A percentile compares a stretch with the other conserved stretches of the same genome.
These are phyloP conservation scores for Tetrahymena malaccensis DNA, from an alignment of 73 alveolate genomes.

Conservation along the genomic window DNA sequence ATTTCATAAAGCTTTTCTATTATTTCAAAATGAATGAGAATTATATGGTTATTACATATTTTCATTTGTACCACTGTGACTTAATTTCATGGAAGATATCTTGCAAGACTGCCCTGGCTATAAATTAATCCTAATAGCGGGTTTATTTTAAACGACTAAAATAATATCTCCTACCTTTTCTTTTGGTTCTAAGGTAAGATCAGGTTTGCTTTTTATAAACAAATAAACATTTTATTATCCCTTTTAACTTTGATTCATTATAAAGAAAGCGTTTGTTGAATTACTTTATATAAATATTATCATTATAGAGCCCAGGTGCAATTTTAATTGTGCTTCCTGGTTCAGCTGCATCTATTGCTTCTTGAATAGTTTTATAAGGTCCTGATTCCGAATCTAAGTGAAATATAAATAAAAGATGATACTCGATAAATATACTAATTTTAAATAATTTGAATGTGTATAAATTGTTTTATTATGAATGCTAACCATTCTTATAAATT, in stretches of 20 bases:
- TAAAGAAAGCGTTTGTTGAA: neutral
- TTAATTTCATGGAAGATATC: conserved; percentile 13
- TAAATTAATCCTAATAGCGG: conserved; percentile 16
- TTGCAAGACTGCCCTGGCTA: conserved; percentile 14
- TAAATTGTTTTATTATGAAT: too few relatives aligned
- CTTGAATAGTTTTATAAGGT: conserved; percentile 46
- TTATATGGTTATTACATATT: neutral
- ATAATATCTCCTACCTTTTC: conserved; percentile 28
- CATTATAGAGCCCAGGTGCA: conserved; percentile 34
- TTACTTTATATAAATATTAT: conserved; percentile 5
- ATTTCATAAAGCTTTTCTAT: neutral
- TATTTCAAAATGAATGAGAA: neutral
- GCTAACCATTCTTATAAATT: too few relatives aligned
- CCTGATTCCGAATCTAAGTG: conserved; percentile 47
- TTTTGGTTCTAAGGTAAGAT: conserved; percentile 15
- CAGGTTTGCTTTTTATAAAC: conserved; percentile 6
- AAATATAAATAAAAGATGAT: too few relatives aligned
- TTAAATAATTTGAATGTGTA: too few relatives aligned
- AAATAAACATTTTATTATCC: neutral
- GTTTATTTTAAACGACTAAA: conserved; percentile 13
- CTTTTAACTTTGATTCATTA: too few relatives aligned
- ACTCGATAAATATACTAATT: neutral
- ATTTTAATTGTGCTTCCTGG: conserved; percentile 56
- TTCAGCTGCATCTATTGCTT: conserved; percentile 62
- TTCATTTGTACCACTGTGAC: conserved; percentile 34